Evolutionary conservation across 805 yeast species (phyloP), one percentile per base, ranked within the genome.

Genomic region (Yamadazyma philogaea): DNA sequence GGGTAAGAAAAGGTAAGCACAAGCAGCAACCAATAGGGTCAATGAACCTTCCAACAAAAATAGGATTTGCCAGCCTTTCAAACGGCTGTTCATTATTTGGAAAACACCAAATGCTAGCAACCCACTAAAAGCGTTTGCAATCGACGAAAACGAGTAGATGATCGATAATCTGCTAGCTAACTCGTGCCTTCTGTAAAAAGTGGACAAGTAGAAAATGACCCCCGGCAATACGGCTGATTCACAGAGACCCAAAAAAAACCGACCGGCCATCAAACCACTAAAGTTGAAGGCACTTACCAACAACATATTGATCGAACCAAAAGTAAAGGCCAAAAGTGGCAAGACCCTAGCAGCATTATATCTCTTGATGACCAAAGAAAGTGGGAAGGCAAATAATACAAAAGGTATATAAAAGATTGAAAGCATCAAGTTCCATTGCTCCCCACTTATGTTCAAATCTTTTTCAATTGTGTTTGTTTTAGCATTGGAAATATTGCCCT

Each of bases 401-500:
- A 67, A 72, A 1, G 77, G 76, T 39, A 70, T 54, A 43, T 68
- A 72, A 49, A 72, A 73, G 12, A 74, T 65, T 3, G 76, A 68
- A 18, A 74, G 58, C 63, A 72, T 63, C 26, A 64, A 51, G 50
- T 72, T 73, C 74, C 75, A 75, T 43, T 72, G 61, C 22, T 63
- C 58, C 17, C 72, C 74, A 4, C 50, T 50, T 36, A 75, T 64
- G 26, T 64, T 64, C 15, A 75, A 52, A 46, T 74, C 76, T 4
- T 43, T 49, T 20, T 64, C 74, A 37, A 75, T 52, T 24, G 73
- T 73, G 45, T 72, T 70, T 1, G 77, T 72, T 49, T 72, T 72
- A 14, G 79, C 79, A 52, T 74, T 74, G 12, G 73, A 65, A 36
- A 74, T 72, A 48, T 75, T 74, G 12, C 76, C 75, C 47, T 70